Conservation (phyloP, 257 asterid genomes). For the Forsythia suspensa region DNA sequence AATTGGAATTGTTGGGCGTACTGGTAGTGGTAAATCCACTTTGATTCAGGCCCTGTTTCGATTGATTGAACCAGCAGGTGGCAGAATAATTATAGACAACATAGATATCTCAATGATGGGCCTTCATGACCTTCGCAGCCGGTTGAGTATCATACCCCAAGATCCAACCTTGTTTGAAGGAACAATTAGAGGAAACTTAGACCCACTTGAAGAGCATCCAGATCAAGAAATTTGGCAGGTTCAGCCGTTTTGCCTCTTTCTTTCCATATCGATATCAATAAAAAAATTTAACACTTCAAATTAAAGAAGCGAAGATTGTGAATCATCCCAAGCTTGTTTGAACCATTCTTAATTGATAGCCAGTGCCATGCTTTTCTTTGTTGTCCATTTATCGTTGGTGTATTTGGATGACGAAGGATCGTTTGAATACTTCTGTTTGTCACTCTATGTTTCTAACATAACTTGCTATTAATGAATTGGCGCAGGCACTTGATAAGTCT, state of each 20-base stretch:
- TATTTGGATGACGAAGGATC: not conserved
- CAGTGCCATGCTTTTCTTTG: not conserved
- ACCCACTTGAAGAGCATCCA: constrained; percentile 88
- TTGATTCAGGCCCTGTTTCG: constrained; percentile 96
- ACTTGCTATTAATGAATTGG: constrained; percentile 7
- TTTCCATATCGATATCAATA: not conserved
- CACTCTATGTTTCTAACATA: not conserved
- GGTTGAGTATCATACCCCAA: constrained; percentile 94
- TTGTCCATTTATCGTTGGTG: not conserved
- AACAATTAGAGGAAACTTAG: constrained; percentile 88
- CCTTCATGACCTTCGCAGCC: constrained; percentile 91
- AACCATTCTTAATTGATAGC: not conserved
- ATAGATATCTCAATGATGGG: constrained; percentile 84
- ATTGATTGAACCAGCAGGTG: constrained; percentile 87
- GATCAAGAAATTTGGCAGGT: constrained; percentile 95
- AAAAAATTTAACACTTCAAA: too few species aligned
- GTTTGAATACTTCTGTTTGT: not conserved
- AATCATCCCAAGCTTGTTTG: not conserved
- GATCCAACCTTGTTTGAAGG: constrained; percentile 98
- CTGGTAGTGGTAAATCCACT: constrained; percentile 99
- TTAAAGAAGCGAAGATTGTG: not conserved
- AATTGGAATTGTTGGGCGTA: constrained; percentile 97
- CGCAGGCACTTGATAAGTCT: constrained; percentile 89
- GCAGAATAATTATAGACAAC: constrained; percentile 79
- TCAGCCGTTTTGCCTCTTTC: not conserved